phyloP scores from a whole-genome alignment of 257 asterid species.

The Capsicum chinense region DNA sequence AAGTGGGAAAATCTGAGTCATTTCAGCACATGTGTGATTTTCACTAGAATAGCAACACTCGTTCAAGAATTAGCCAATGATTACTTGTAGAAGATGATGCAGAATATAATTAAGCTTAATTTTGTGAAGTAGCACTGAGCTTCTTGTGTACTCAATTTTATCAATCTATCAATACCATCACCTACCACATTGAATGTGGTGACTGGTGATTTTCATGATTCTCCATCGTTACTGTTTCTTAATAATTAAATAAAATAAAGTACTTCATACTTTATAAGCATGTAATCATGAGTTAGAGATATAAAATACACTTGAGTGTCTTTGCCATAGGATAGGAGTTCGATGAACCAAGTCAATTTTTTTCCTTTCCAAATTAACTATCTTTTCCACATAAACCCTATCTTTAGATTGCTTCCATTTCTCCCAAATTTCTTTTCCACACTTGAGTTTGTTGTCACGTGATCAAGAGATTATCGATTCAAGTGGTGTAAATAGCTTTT shows the following conservation, averaged over 20 bases:
- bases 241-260: not conserved
- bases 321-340: constrained; percentile 3
- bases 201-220: constrained; percentile 7
- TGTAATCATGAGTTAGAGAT: not conserved
- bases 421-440: no score
- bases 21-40: not conserved
- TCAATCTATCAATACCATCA: not conserved
- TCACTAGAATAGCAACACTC: not conserved
- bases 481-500: no score
- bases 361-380: not conserved
- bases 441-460: no score
- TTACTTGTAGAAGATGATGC: not conserved
- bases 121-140: not conserved
- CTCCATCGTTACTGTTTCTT: not conserved
- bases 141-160: not conserved
- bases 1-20: no score
- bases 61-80: no score
- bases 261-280: not conserved
- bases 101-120: not conserved
- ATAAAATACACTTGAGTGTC: not conserved
- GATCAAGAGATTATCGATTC: no score
- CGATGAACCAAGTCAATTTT: not conserved
- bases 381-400: not conserved
- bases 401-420: no score
- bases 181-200: not conserved